These are phyloP conservation scores for Fusarium tjaetaba DNA, from an alignment of 2,329 filamentous ascomycete genomes.

Conservation along the genomic window DNA sequence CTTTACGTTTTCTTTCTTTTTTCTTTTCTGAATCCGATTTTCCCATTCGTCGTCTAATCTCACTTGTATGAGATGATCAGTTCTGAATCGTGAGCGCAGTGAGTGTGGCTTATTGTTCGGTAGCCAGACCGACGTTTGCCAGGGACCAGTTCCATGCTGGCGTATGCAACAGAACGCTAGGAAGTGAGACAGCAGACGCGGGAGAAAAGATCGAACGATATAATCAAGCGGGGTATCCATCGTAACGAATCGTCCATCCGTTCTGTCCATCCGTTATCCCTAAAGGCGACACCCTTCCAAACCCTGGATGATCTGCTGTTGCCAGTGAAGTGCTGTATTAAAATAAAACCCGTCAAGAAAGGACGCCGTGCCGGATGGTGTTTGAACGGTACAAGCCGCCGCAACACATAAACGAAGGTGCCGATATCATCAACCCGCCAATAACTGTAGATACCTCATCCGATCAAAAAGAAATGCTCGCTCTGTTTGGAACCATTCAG, in stretches of 20 bases:
- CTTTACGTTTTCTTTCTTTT: slow-evolving; percentile 11
- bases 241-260: slow-evolving; percentile 57
- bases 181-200: slow-evolving; percentile 34
- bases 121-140: slow-evolving; percentile 42
- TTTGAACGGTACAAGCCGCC: neutral
- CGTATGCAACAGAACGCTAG: slow-evolving; percentile 32
- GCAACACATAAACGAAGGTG: slow-evolving; percentile 29
- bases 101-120: slow-evolving; percentile 29
- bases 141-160: slow-evolving; percentile 20
- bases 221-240: slow-evolving; percentile 55
- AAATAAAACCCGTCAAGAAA: slow-evolving; percentile 37
- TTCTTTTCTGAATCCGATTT: slow-evolving; percentile 24
- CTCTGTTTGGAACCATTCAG: neutral
- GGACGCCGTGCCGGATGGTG: neutral
- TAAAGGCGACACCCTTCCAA: slow-evolving; percentile 36
- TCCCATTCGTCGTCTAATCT: slow-evolving; percentile 16
- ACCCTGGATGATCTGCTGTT: slow-evolving; percentile 48
- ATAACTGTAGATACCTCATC: slow-evolving; percentile 23
- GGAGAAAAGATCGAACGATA: slow-evolving; percentile 36
- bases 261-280: slow-evolving; percentile 53
- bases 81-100: slow-evolving; percentile 1
- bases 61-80: slow-evolving; percentile 16
- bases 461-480: slow-evolving; percentile 10
- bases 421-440: slow-evolving; percentile 19
- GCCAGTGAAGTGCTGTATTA: slow-evolving; percentile 54